These are phyloP conservation scores for Cyberlindnera japonica DNA, from an alignment of 805 yeast species.

Conservation along the genomic window DNA sequence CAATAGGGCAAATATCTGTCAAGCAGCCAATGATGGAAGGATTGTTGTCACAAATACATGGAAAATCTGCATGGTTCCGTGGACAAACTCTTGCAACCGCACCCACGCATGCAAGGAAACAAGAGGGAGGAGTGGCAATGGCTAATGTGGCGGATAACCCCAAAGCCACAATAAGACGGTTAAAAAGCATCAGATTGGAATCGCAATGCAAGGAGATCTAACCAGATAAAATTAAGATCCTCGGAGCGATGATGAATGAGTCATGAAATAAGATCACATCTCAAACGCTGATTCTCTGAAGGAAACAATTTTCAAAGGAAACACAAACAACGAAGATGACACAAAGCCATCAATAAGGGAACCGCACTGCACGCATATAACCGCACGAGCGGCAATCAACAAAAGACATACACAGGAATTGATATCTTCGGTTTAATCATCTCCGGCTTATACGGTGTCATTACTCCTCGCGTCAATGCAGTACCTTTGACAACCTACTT, in stretches of 20 bases:
- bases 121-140: conserved; percentile 47
- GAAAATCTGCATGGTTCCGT: conserved; percentile 32
- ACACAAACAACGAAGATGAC: background rate
- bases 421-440: too few species aligned
- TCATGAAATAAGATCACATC: too few species aligned
- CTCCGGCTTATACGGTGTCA: background rate
- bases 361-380: too few species aligned
- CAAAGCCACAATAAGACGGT: background rate
- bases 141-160: background rate
- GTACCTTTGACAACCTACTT: background rate
- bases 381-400: background rate
- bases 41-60: conserved; percentile 38
- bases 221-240: too few species aligned
- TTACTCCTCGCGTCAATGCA: background rate
- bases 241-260: too few species aligned
- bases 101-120: conserved; percentile 42
- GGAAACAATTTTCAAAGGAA: too few species aligned
- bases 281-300: too few species aligned
- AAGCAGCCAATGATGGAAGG: conserved; percentile 41
- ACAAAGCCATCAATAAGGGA: background rate
- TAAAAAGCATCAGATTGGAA: conserved; percentile 2
- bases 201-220: background rate
- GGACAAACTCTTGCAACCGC: conserved; percentile 36
- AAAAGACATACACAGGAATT: too few species aligned
- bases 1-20: conserved; percentile 43